phyloP scores from a whole-genome alignment of 352 stramenopile genomes.

The Phytophthora citricola region DNA sequence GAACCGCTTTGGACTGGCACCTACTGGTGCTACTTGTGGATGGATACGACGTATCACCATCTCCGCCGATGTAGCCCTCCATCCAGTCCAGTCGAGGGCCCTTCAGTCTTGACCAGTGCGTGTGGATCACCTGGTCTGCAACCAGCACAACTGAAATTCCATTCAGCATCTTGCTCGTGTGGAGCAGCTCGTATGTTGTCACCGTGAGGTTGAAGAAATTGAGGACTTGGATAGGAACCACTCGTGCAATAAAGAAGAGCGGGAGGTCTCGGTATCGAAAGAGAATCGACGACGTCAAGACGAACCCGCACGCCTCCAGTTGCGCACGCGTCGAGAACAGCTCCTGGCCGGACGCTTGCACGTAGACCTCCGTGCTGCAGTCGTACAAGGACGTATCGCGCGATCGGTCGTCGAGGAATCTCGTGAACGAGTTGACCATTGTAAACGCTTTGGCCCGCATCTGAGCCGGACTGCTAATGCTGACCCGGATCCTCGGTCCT shows the following conservation, averaged over 20 bases:
- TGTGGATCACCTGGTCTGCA: slow-evolving; percentile 40
- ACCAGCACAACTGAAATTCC: slow-evolving; percentile 24
- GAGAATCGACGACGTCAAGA: slow-evolving; percentile 38
- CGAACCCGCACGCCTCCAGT: slow-evolving; percentile 41
- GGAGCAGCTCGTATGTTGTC: slow-evolving; percentile 35
- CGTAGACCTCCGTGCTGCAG: slow-evolving; percentile 38
- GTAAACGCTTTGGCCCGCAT: slow-evolving; percentile 1
- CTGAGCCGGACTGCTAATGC: not conserved
- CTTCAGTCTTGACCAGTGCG: slow-evolving; percentile 38
- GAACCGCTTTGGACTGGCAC: slow-evolving; percentile 10
- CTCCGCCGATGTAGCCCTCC: slow-evolving; percentile 19
- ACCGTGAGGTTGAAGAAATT: slow-evolving; percentile 48
- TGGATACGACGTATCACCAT: slow-evolving; percentile 20
- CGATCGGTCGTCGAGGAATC: slow-evolving; percentile 44
- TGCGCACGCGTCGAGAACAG: slow-evolving; percentile 39
- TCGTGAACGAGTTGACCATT: slow-evolving; percentile 41
- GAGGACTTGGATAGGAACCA: slow-evolving; percentile 29
- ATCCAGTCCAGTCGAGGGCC: slow-evolving; percentile 17
- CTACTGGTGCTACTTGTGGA: slow-evolving; percentile 1
- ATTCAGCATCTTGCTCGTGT: slow-evolving; percentile 25
- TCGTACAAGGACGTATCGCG: slow-evolving; percentile 35
- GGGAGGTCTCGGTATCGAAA: slow-evolving; percentile 43
- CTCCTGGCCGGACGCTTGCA: slow-evolving; percentile 1
- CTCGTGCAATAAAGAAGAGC: slow-evolving; percentile 33
- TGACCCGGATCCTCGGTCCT: not conserved